Conservation (phyloP, 306 rosid genomes). For the Phaseolus lunatus region DNA sequence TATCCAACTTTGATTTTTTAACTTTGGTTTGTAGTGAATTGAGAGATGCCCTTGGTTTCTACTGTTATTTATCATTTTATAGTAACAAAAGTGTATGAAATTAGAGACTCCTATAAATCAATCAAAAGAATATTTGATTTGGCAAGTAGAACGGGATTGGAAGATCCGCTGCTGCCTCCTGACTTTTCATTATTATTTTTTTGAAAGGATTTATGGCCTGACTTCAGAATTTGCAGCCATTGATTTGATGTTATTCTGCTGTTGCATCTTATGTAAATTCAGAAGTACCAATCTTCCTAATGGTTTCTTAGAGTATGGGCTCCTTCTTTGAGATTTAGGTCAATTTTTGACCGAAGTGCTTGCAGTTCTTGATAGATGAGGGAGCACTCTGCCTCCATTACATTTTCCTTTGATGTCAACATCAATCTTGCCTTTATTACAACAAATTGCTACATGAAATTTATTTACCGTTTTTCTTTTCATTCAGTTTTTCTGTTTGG, state of each 20-base stretch:
- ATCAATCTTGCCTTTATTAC: constrained; percentile 10
- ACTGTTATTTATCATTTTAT: constrained; percentile 17
- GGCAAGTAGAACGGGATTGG: constrained; percentile 30
- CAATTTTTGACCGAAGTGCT: neutral
- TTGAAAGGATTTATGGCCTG: constrained; percentile 11
- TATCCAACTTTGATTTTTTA: constrained; percentile 14
- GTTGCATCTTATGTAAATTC: constrained; percentile 1
- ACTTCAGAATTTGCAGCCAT: constrained; percentile 14
- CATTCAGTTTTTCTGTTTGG: constrained; percentile 19
- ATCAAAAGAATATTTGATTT: constrained; percentile 16
- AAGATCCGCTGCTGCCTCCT: neutral
- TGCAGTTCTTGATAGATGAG: constrained; percentile 18
- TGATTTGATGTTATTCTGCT: neutral
- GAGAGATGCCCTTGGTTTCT: constrained; percentile 33
- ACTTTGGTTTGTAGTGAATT: constrained; percentile 26
- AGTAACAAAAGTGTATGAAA: constrained; percentile 1
- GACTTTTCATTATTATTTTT: neutral
- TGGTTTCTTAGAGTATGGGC: constrained; percentile 8
- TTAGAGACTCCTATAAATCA: constrained; percentile 1
- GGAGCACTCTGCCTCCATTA: constrained; percentile 14
- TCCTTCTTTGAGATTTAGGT: constrained; percentile 9
- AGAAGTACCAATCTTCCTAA: neutral
- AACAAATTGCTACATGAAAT: neutral
- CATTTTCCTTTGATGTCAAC: neutral
- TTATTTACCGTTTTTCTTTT: neutral